A percentile compares a stretch with the other conserved stretches of the same genome.
Conservation (phyloP, 306 rosid species). For the Adenanthera pavonina region DNA sequence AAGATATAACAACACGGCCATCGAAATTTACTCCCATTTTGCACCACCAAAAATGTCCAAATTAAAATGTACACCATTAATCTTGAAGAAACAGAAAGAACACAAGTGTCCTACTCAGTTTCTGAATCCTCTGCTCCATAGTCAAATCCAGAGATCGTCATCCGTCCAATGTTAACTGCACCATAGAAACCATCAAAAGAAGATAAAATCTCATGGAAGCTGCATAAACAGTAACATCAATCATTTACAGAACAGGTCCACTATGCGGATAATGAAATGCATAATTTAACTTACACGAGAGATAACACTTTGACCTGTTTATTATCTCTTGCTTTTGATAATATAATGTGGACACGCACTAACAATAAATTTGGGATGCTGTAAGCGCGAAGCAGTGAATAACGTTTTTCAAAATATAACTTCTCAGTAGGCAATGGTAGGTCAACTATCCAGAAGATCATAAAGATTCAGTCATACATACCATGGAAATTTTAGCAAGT, state of each 20-base stretch:
- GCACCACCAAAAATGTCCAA: not conserved
- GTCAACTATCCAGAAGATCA: constrained; percentile 12
- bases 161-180: constrained; percentile 85
- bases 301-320: constrained; percentile 15
- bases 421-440: constrained; percentile 2
- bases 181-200: constrained; percentile 33
- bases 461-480: constrained; percentile 1
- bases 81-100: too few relatives aligned
- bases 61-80: not conserved
- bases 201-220: too few relatives aligned
- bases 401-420: constrained; percentile 6
- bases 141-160: constrained; percentile 77
- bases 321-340: constrained; percentile 22
- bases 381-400: not conserved
- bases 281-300: not conserved
- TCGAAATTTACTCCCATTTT: not conserved
- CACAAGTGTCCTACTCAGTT: constrained; percentile 31
- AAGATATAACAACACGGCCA: not conserved
- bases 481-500: not conserved
- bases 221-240: not conserved
- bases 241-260: not conserved
- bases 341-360: not conserved
- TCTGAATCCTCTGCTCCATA: constrained; percentile 58
- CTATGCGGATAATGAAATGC: not conserved
- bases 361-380: not conserved